phyloP scores from a whole-genome alignment of 768 basidiomycete genomes.

The Leccinum disarticulatum region DNA sequence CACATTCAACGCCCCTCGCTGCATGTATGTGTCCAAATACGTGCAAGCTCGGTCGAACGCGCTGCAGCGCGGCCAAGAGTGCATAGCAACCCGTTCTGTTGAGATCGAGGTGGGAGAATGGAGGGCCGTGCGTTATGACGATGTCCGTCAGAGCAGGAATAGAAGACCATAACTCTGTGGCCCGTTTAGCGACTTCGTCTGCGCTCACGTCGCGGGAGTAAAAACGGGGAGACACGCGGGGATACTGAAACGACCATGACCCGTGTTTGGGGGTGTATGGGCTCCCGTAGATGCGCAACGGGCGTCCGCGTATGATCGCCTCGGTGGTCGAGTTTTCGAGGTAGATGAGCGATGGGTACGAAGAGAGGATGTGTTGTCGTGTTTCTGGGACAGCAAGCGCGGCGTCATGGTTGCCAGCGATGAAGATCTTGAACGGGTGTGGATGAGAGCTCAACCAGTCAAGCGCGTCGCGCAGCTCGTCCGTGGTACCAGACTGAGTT shows the following conservation, averaged over 20 bases:
- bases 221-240: neutral
- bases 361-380: neutral
- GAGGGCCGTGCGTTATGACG: neutral
- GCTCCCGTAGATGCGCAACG: constrained; percentile 10
- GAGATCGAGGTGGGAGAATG: constrained; percentile 1
- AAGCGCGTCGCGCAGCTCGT: constrained; percentile 7
- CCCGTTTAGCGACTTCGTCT: neutral
- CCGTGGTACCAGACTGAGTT: constrained; percentile 3
- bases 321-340: constrained; percentile 8
- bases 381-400: constrained; percentile 5
- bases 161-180: constrained; percentile 1
- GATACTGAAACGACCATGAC: constrained; percentile 12
- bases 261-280: constrained; percentile 11
- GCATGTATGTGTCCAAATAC: constrained; percentile 15
- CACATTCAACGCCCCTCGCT: neutral
- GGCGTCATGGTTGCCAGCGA: constrained; percentile 14
- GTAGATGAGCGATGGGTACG: constrained; percentile 7
- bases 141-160: neutral
- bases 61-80: constrained; percentile 5
- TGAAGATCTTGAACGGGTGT: constrained; percentile 9
- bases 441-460: constrained; percentile 10
- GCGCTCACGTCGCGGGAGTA: neutral
- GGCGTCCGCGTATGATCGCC: constrained; percentile 5
- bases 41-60: constrained; percentile 9
- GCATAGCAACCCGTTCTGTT: constrained; percentile 4